Base-by-base conservation (phyloP, 2,329 filamentous ascomycete genomes). In the Thelonectria olida region DNA sequence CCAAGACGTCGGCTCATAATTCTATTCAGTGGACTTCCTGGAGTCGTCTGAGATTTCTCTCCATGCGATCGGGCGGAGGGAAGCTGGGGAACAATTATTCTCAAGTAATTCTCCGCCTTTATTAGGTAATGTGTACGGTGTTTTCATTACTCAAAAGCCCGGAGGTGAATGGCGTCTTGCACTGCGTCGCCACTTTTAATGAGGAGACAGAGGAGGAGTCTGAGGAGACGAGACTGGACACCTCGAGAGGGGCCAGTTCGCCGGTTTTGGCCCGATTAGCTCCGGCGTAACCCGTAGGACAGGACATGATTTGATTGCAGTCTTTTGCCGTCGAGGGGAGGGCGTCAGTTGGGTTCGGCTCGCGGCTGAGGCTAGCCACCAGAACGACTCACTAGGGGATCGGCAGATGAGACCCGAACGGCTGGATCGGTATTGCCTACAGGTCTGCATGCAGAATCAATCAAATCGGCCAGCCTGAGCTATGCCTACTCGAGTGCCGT, bases 91-190 rank as follows among this genome's bases (percentile, higher is more conserved):
- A 34, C 19, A 27, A 36, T 39, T 36, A 19, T 56, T 31, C 25
- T 56, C 34, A 19, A 15, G 36, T 20, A 22, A 31, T 36, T 44
- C 45, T 56, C 47, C 44, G 44, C 44, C 36, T 56, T 49, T 50
- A 23, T 56, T 56, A 56, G 31, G 22, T 54, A 55, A 50, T 55
- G 48, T 41, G 58, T 59, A 59, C 52, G 57, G 34, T 42, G 52
- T 61, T 56, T 54, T 48, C 45, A 56, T 51, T 51, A 45, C 47
- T 51, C 47, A 47, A 45, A 45, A 28, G 22, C 23, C 15, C 15
- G n/a, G 17, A 41, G 38, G 3, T 23, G 15, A 25, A 27, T 23
- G 23, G 38, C 41, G 36, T n/a, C 31, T n/a, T 20, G 36, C 49
- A 15, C 23, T 15, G 51, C 25, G 53, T 45, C 42, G 53, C 53